Base-by-base conservation (phyloP, 495 filamentous ascomycete species). In the Echria macrotheca region DNA sequence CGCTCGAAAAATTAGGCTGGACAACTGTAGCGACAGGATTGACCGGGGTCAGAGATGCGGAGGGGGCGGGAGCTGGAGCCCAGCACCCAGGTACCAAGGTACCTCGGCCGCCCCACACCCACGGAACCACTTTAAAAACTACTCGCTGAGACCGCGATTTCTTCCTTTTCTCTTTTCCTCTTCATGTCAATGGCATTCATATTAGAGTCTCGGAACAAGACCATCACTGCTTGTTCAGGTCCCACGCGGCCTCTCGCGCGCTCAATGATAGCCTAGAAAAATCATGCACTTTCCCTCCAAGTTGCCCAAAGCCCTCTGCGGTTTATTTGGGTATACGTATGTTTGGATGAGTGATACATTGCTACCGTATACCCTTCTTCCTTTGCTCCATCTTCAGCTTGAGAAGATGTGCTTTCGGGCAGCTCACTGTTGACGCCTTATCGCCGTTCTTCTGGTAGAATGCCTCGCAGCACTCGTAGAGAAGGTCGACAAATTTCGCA, bases 161-260 rank as follows among this genome's bases (percentile, higher is more conserved):
- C n/a, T n/a, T n/a, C n/a, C n/a, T 56, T 67, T 69, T 69, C 69
- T 65, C 67, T 70, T 76, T 78, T 79, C 69, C 74, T 75, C 71
- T 70, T 63, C 56, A 91, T 94, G 85, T 93, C 84, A 78, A 76
- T 71, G 85, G 93, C 90, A 84, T 86, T 82, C 79, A 88, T 88
- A 89, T 91, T 98, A 98, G 93, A 98, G 93, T 98, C 93, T 94
- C 93, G 93, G 87, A 84, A 81, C 82, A 87, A 83, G 88, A 80
- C 63, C 69, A 61, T 93, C 89, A 86, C 76, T 96, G 80, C 89
- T 91, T 90, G 82, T 87, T 86, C 87, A 95, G 89, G 81, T 86
- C 85, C 80, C 21, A 69, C 68, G 58, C 69, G 76, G 82, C 78
- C 85, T 91, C 83, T 78, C 67, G 89, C 93, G 93, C 88, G 93